These are phyloP conservation scores for Astrocystis sublimbata DNA, from an alignment of 495 filamentous ascomycete species.

Conservation along the genomic window DNA sequence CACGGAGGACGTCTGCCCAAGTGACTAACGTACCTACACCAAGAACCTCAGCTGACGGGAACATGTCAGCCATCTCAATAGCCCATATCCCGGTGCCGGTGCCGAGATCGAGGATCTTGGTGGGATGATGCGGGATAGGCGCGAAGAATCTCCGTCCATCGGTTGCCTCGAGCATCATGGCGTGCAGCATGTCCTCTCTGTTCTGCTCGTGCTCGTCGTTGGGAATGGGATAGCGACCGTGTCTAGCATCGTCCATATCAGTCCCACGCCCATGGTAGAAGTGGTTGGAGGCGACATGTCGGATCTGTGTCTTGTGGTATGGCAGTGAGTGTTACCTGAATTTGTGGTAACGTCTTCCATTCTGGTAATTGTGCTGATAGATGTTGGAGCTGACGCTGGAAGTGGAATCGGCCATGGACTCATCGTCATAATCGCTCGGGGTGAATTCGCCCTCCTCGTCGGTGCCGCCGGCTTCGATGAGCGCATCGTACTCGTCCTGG, in stretches of 20 bases:
- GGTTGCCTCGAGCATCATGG: slow-evolving; percentile 53
- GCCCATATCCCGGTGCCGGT: slow-evolving; percentile 65
- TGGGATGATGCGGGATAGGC: slow-evolving; percentile 47
- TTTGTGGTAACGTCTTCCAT: slow-evolving; percentile 60
- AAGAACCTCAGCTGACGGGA: slow-evolving; percentile 53
- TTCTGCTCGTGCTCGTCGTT: slow-evolving; percentile 32
- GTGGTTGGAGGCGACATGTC: not conserved
- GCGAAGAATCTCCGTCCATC: slow-evolving; percentile 52
- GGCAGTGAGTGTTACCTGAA: slow-evolving; percentile 52
- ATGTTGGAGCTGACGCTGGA: slow-evolving; percentile 48
- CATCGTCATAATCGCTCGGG: slow-evolving; percentile 35
- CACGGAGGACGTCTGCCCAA: not conserved
- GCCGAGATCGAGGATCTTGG: slow-evolving; percentile 61
- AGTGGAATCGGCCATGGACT: slow-evolving; percentile 25
- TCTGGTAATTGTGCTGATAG: slow-evolving; percentile 50
- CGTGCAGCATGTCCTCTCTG: slow-evolving; percentile 53
- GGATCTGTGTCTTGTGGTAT: not conserved
- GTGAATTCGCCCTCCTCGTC: slow-evolving; percentile 31
- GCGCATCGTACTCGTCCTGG: not conserved
- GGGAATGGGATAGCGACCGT: slow-evolving; percentile 28
- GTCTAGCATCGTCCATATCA: not conserved
- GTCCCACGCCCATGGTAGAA: not conserved
- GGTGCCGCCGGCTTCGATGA: slow-evolving; percentile 25
- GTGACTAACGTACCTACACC: slow-evolving; percentile 44
- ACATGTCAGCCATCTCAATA: slow-evolving; percentile 52